phyloP scores from a whole-genome alignment of 1,284 basidiomycete genomes.

The Meripilus lineatus region DNA sequence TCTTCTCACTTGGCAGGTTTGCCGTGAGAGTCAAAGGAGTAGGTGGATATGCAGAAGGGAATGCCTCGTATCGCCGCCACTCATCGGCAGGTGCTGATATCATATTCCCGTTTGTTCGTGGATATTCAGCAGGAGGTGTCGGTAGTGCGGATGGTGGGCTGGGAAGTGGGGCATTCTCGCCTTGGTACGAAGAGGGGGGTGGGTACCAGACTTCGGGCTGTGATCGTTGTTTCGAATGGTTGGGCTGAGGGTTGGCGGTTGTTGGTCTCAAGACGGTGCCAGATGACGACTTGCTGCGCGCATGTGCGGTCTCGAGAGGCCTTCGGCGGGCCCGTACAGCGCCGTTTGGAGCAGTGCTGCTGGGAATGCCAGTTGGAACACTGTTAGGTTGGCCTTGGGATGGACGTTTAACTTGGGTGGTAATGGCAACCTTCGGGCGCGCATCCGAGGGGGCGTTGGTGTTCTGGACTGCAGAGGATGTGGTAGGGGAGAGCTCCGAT shows the following conservation, averaged over 20 bases:
- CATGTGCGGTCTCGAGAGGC: constrained; percentile 10
- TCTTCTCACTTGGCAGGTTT: constrained; percentile 16
- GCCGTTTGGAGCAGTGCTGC: constrained; percentile 6
- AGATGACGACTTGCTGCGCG: not conserved
- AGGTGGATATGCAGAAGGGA: constrained; percentile 43
- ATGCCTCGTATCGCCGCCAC: constrained; percentile 45
- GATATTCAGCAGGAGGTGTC: constrained; percentile 11
- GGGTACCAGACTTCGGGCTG: constrained; percentile 35
- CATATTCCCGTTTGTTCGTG: constrained; percentile 6
- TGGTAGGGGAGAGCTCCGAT: not conserved
- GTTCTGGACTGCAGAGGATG: too few relatives aligned
- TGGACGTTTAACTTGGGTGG: too few relatives aligned
- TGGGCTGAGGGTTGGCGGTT: not conserved
- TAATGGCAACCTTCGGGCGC: too few relatives aligned
- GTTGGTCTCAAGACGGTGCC: not conserved
- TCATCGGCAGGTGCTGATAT: too few relatives aligned
- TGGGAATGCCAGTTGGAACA: too few relatives aligned
- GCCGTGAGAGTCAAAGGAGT: constrained; percentile 24
- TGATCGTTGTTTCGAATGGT: not conserved
- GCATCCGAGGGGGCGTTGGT: too few relatives aligned
- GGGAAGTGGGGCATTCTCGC: constrained; percentile 14
- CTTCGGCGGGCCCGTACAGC: constrained; percentile 10
- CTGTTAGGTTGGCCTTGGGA: not conserved
- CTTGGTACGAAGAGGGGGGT: constrained; percentile 28
- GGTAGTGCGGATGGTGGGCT: constrained; percentile 20